These are phyloP conservation scores for Penicillium coprophilum DNA, from an alignment of 495 filamentous ascomycete genomes.

Conservation along the genomic window DNA sequence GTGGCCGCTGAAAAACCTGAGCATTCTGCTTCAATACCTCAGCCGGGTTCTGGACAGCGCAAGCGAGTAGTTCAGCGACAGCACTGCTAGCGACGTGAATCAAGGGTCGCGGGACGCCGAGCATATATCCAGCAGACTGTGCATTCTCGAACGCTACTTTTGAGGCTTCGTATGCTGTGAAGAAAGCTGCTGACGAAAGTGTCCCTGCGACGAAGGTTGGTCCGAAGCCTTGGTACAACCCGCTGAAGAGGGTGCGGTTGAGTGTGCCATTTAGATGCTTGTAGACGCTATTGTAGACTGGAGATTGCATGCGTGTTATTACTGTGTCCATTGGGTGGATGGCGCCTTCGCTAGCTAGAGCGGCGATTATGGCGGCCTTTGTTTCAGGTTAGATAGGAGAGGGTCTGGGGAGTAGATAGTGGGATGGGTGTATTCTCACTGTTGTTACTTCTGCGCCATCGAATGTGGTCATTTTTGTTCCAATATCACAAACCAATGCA, in stretches of 20 bases:
- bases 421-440: not conserved
- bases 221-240: constrained; percentile 16
- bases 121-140: constrained; percentile 10
- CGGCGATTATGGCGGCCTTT: constrained; percentile 14
- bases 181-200: not conserved
- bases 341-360: constrained; percentile 11
- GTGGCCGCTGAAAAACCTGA: constrained; percentile 6
- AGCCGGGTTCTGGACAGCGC: constrained; percentile 11
- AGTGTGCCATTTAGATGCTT: constrained; percentile 11
- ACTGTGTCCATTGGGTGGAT: constrained; percentile 18
- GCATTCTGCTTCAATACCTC: constrained; percentile 21
- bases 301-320: constrained; percentile 16
- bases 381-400: not conserved
- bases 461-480: constrained; percentile 1
- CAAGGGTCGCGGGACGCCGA: constrained; percentile 3
- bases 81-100: constrained; percentile 13
- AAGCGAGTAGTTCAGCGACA: constrained; percentile 6
- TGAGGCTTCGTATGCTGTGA: constrained; percentile 14
- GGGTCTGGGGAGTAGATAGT: not conserved
- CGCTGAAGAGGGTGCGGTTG: constrained; percentile 7
- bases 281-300: constrained; percentile 9
- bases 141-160: constrained; percentile 9
- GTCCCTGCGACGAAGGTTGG: constrained; percentile 8
- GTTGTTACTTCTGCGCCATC: not conserved
- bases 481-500: not conserved